A percentile compares a stretch with the other conserved stretches of the same genome.
Evolutionary conservation across 805 yeast genomes (phyloP).

Genomic region (Brettanomyces sp.): DNA sequence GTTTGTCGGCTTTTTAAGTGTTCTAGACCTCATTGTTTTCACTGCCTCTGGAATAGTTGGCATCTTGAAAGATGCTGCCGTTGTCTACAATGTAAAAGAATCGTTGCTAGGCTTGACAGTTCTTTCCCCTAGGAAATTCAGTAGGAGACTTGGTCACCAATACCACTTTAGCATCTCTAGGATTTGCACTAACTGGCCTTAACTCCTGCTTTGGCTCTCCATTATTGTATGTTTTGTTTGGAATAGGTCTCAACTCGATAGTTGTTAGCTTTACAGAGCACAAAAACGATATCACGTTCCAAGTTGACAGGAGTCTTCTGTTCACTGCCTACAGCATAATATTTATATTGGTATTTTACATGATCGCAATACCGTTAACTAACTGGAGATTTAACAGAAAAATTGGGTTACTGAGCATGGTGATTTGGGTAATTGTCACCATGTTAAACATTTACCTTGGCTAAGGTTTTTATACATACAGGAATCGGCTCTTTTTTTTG

Average conservation of each 20-base stretch:
- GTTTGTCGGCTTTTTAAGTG: constrained; percentile 21
- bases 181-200: constrained; percentile 34
- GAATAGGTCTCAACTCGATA: constrained; percentile 40
- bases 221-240: constrained; percentile 36
- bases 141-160: constrained; percentile 45
- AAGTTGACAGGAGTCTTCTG: constrained; percentile 29
- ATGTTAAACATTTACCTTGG: constrained; percentile 7
- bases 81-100: constrained; percentile 34
- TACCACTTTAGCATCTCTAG: constrained; percentile 29
- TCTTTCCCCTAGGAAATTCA: constrained; percentile 43
- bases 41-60: constrained; percentile 22
- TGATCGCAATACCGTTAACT: constrained; percentile 34
- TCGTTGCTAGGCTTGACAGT: constrained; percentile 39
- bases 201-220: constrained; percentile 50
- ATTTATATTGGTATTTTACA: constrained; percentile 29
- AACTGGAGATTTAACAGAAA: constrained; percentile 35
- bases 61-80: constrained; percentile 34
- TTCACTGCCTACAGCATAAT: constrained; percentile 32
- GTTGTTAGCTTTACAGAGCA: constrained; percentile 16
- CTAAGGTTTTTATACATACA: too few species aligned
- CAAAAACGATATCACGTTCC: constrained; percentile 21
- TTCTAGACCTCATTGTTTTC: constrained; percentile 20
- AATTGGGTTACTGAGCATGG: constrained; percentile 28
- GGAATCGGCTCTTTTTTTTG: not conserved
- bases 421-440: constrained; percentile 23